phyloP scores from a whole-genome alignment of 2,329 filamentous ascomycete genomes.

The Emmonsiellopsis sp. region DNA sequence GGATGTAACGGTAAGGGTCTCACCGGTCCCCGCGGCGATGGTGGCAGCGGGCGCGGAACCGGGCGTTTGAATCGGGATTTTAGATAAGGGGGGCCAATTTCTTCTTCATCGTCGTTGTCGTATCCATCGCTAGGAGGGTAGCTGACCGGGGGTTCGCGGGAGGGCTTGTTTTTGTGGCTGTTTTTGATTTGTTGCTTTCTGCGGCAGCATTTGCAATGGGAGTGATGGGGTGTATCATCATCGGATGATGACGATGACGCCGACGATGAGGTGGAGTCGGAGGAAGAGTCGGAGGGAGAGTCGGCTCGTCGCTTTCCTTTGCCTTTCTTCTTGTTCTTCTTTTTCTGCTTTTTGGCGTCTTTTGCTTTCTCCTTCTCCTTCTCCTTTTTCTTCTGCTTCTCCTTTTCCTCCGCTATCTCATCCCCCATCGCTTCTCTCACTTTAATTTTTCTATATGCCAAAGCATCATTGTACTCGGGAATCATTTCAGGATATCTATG shows the following conservation, averaged over 20 bases:
- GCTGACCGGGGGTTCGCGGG: too few relatives aligned
- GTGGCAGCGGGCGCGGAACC: neutral
- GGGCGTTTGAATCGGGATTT: too few relatives aligned
- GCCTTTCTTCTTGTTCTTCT: neutral
- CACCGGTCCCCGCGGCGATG: neutral
- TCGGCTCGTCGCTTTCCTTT: neutral
- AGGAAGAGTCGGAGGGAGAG: neutral
- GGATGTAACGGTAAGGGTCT: too few relatives aligned
- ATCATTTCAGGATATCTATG: too few relatives aligned
- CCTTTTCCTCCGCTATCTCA: neutral
- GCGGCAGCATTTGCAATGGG: too few relatives aligned
- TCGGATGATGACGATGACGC: neutral
- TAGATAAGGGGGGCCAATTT: neutral
- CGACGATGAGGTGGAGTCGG: neutral
- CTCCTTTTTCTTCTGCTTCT: constrained; percentile 13
- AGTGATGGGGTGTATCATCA: too few relatives aligned
- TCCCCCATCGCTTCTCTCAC: neutral
- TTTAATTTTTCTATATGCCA: neutral
- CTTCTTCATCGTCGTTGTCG: neutral
- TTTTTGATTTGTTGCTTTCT: too few relatives aligned
- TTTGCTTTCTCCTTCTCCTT: constrained; percentile 29
- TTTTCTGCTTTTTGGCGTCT: neutral
- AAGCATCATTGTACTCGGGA: neutral
- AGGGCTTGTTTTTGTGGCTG: too few relatives aligned
- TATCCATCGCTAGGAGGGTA: neutral